These are phyloP conservation scores for Diplogelasinospora grovesii DNA, from an alignment of 495 filamentous ascomycete genomes.

Conservation along the genomic window DNA sequence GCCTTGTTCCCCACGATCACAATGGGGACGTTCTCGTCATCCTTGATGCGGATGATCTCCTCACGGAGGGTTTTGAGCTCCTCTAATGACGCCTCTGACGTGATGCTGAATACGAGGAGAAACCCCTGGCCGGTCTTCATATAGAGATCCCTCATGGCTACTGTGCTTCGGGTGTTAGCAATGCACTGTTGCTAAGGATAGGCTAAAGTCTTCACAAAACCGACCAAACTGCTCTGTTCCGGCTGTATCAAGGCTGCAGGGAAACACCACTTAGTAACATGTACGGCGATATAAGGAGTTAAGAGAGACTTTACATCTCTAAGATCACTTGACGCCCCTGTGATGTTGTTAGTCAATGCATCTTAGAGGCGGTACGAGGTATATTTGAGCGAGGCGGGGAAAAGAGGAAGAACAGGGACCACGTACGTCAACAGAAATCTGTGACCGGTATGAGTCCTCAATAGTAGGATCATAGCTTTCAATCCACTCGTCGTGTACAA, in stretches of 20 bases:
- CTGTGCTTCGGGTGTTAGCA: slow-evolving; percentile 21
- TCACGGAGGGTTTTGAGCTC: slow-evolving; percentile 87
- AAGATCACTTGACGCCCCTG: slow-evolving; percentile 93
- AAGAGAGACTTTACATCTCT: slow-evolving; percentile 65
- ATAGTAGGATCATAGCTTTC: slow-evolving; percentile 98
- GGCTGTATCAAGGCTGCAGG: slow-evolving; percentile 81
- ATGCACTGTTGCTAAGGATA: too few relatives aligned
- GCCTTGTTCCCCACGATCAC: slow-evolving; percentile 98
- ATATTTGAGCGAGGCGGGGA: neutral
- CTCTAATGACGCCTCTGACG: slow-evolving; percentile 73
- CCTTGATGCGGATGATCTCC: slow-evolving; percentile 95
- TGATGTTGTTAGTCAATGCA: neutral
- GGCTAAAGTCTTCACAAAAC: too few relatives aligned
- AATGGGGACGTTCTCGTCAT: slow-evolving; percentile 83
- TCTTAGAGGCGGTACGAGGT: slow-evolving; percentile 1
- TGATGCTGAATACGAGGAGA: slow-evolving; percentile 95
- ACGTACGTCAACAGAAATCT: slow-evolving; percentile 88
- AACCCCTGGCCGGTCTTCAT: slow-evolving; percentile 98
- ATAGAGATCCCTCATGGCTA: slow-evolving; percentile 76
- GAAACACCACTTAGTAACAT: slow-evolving; percentile 19
- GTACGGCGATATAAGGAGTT: neutral
- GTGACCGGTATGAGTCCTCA: slow-evolving; percentile 93
- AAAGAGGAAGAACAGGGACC: neutral
- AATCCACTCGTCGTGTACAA: slow-evolving; percentile 99
- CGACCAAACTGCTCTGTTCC: slow-evolving; percentile 98